Percentiles rank a stretch among this genome's conserved stretches.
Evolutionary conservation across 176 grass and related monocot genomes (phyloP).

Genomic region (Bonia amplexicaulis): DNA sequence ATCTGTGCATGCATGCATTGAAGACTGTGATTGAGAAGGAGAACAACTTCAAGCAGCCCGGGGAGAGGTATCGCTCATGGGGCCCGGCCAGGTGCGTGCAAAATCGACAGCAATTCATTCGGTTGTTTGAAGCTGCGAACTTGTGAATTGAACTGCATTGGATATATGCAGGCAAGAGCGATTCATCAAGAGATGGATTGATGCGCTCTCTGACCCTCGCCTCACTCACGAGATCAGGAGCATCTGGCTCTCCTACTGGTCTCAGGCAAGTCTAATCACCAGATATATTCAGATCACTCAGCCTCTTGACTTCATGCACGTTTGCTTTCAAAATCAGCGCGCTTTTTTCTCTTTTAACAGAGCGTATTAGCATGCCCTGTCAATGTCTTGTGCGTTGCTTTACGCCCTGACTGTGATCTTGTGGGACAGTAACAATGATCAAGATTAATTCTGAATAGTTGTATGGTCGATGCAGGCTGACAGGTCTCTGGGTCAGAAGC

Average conservation of each 20-base stretch:
- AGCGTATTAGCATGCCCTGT: not conserved
- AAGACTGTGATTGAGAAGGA: conserved; percentile 76
- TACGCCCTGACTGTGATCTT: not conserved
- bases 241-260: conserved; percentile 96
- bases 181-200: conserved; percentile 82
- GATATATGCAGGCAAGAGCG: conserved; percentile 62
- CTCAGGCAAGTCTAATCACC: conserved; percentile 49
- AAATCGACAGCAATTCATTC: not conserved
- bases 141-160: not conserved
- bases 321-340: not conserved
- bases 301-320: not conserved
- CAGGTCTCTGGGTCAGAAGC: conserved; percentile 89
- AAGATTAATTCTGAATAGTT: not conserved
- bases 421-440: not conserved
- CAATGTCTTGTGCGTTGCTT: not conserved
- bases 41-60: conserved; percentile 98
- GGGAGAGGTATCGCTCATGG: conserved; percentile 82
- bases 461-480: conserved; percentile 51
- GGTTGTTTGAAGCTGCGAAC: not conserved
- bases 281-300: not conserved
- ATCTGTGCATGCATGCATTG: not conserved
- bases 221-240: conserved; percentile 86
- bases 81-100: conserved; percentile 51
- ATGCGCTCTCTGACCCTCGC: conserved; percentile 77
- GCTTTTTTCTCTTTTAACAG: not conserved